Conservation (phyloP, 23 red algal species). For the Gracilaria gracilis region DNA sequence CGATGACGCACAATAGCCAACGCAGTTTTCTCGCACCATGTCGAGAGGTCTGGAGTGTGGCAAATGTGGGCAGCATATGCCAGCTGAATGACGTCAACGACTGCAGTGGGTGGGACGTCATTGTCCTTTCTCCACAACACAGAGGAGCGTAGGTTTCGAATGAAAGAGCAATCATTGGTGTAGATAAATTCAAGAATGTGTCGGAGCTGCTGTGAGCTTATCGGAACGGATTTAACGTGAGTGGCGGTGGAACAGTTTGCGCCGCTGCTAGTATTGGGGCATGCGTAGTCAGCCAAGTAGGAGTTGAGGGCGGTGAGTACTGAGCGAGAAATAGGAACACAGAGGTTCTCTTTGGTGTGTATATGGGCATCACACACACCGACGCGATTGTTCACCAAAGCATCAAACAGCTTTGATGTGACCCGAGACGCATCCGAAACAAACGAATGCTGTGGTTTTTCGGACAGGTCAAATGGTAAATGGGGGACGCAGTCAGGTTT, state of each 20-base stretch:
- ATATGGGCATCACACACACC: constrained; percentile 20
- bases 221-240: neutral
- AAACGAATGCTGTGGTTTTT: neutral
- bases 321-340: constrained; percentile 7
- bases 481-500: no score
- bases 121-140: constrained; percentile 28
- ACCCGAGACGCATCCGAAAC: constrained; percentile 1
- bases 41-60: constrained; percentile 22
- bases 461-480: neutral
- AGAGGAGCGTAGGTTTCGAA: constrained; percentile 19
- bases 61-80: constrained; percentile 28
- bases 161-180: constrained; percentile 20
- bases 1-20: neutral
- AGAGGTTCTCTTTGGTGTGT: constrained; percentile 2
- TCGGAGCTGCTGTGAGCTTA: neutral
- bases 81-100: neutral
- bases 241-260: neutral
- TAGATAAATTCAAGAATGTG: constrained; percentile 20
- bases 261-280: neutral
- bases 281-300: constrained; percentile 1
- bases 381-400: neutral
- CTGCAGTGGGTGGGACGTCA: neutral
- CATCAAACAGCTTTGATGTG: neutral
- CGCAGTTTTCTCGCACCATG: constrained; percentile 12
- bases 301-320: constrained; percentile 25